Evolutionary conservation across 805 yeast genomes (phyloP).

Genomic region (Zygosaccharomyces lentus): DNA sequence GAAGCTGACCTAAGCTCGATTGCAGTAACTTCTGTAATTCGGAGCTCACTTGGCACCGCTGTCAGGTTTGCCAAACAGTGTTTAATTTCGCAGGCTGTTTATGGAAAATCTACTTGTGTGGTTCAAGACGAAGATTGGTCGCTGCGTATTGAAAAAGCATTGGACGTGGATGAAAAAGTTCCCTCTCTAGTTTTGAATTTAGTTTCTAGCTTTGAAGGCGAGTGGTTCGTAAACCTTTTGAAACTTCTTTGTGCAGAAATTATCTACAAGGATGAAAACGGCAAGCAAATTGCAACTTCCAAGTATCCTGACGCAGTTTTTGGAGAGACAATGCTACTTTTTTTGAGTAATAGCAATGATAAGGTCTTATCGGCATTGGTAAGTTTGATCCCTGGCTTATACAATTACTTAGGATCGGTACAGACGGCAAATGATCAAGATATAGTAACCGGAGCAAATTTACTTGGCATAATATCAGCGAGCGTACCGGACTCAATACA

Average conservation of each 20-base stretch:
- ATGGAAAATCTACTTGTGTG: constrained; percentile 50
- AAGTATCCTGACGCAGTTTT: constrained; percentile 28
- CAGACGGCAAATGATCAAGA: constrained; percentile 22
- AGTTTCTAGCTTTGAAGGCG: constrained; percentile 21
- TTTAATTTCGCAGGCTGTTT: constrained; percentile 60
- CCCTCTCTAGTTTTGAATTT: constrained; percentile 2
- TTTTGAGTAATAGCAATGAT: constrained; percentile 21
- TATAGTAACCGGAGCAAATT: constrained; percentile 39
- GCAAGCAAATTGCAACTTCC: constrained; percentile 16
- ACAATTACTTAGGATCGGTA: constrained; percentile 20
- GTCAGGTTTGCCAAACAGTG: constrained; percentile 53
- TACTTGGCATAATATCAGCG: constrained; percentile 44
- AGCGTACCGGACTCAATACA: constrained; percentile 10
- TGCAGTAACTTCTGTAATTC: constrained; percentile 29
- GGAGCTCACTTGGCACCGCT: constrained; percentile 39
- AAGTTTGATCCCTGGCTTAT: constrained; percentile 23
- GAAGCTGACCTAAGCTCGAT: constrained; percentile 27
- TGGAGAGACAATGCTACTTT: constrained; percentile 36
- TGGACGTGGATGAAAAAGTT: constrained; percentile 57
- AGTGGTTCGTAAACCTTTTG: constrained; percentile 31
- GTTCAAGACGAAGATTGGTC: constrained; percentile 73
- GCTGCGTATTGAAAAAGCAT: constrained; percentile 60
- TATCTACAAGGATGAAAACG: constrained; percentile 16
- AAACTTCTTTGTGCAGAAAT: constrained; percentile 39
- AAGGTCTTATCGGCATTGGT: constrained; percentile 11